phyloP scores from a whole-genome alignment of 441 rosid genomes.

The Gossypium armourianum region DNA sequence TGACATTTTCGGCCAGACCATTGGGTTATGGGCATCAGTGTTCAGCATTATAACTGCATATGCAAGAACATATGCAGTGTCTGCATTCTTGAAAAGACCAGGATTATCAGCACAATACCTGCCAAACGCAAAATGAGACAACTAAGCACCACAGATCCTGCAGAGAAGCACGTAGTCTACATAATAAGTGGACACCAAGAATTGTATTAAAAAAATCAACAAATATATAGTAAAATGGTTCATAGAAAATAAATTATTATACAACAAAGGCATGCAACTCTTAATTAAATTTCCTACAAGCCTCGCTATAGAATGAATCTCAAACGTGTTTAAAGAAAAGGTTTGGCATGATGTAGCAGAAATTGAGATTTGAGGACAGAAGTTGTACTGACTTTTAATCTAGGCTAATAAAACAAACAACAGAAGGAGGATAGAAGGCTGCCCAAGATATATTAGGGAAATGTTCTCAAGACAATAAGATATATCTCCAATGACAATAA shows the following conservation, averaged over 20 bases:
- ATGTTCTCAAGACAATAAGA: background rate
- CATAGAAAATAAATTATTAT: background rate
- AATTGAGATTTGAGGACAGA: background rate
- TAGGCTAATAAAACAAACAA: constrained; percentile 5
- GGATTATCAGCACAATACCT: constrained; percentile 97
- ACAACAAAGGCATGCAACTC: background rate
- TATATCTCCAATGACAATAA: background rate
- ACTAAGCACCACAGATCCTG: constrained; percentile 9
- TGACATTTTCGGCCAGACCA: constrained; percentile 98
- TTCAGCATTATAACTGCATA: constrained; percentile 97
- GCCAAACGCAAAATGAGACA: constrained; percentile 32
- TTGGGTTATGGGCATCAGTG: constrained; percentile 94
- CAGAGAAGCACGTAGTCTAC: constrained; percentile 7
- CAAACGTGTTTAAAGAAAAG: background rate
- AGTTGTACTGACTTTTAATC: background rate
- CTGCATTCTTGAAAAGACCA: constrained; percentile 88
- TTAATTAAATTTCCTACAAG: constrained; percentile 5
- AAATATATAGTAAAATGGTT: background rate
- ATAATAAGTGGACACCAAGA: background rate
- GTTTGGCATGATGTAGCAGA: background rate
- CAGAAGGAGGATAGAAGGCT: background rate
- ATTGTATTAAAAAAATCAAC: background rate
- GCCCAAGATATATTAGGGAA: background rate
- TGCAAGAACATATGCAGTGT: constrained; percentile 97
- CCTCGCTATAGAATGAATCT: background rate